These are phyloP conservation scores for Cymbomonas tetramitiformis DNA, from an alignment of 139 green algal genomes.

Conservation along the genomic window DNA sequence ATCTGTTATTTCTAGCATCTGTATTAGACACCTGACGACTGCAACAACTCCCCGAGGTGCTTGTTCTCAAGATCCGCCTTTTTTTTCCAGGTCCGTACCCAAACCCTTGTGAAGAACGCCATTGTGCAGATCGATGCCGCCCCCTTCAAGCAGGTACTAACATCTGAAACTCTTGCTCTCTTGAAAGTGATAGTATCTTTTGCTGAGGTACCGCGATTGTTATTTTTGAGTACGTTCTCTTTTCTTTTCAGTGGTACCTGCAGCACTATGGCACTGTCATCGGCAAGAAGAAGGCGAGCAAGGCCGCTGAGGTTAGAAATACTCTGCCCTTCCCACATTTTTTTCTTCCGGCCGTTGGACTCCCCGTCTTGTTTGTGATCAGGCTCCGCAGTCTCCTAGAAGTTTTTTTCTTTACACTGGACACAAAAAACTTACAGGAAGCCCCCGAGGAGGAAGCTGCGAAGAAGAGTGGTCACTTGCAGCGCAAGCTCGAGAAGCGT, in stretches of 20 bases:
- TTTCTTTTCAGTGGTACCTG: constrained; percentile 44
- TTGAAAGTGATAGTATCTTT: too few relatives aligned
- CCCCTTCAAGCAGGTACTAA: too few relatives aligned
- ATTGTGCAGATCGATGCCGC: constrained; percentile 87
- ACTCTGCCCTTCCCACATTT: background rate
- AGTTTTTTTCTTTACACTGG: background rate
- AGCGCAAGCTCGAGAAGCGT: constrained; percentile 49
- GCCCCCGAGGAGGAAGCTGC: constrained; percentile 43
- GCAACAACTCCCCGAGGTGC: too few relatives aligned
- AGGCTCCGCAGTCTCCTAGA: background rate
- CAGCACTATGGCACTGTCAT: constrained; percentile 92
- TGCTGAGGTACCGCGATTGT: constrained; percentile 80
- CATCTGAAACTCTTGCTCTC: too few relatives aligned
- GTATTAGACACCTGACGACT: too few relatives aligned
- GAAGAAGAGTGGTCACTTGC: constrained; percentile 72
- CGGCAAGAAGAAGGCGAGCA: too few relatives aligned
- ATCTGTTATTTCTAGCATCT: too few relatives aligned
- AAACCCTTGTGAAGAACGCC: constrained; percentile 96
- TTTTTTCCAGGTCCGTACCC: too few relatives aligned
- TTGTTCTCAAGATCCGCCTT: too few relatives aligned
- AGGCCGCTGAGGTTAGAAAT: background rate
- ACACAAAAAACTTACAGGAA: constrained; percentile 5
- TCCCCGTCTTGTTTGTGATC: too few relatives aligned
- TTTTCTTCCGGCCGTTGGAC: too few relatives aligned
- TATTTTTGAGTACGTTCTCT: too few relatives aligned